Base-by-base conservation (phyloP, 768 basidiomycete genomes). In the Sarcodon sp. region DNA sequence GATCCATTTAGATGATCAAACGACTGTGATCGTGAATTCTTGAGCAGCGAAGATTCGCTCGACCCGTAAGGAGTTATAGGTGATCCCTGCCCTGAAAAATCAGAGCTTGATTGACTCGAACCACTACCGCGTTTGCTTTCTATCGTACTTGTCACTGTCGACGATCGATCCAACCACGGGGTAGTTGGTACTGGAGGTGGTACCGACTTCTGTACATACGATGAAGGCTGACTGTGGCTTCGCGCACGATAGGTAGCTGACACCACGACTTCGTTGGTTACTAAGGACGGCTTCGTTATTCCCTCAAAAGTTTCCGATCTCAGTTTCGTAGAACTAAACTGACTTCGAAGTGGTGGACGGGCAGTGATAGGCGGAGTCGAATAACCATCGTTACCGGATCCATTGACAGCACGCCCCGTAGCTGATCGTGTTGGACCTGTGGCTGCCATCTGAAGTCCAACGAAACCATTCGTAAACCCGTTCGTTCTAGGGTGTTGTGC, bases 31-130 rank as follows among this genome's bases (percentile, higher is more conserved):
- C 75, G 75, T 55, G 70, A 73, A 48, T 64, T 68, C 48, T 73
- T 77, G 53, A 71, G 72, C 45, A 89, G 63, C 7, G 85, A 88
- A 27, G 83, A 84, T 54, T 90, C 88, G 64, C 81, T 88, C 36
- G 87, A 89, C n/a, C 87, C 88, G 59, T 84, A 90, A 13, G 88
- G 87, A 21, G 88, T 90, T 59, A 89, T 78, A 0, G 88, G 88
- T n/a, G 86, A 87, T 12, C 80, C 83, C 55, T 87, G 83, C 15
- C 87, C 85, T 41, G 87, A 89, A 54, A 85, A 87, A 56, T 88
- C 84, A 10, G 87, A 87, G 61, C 83, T 87, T 10, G 84, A 87
- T 60, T 87, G 79, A 56, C 87, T 90, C 35, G 85, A 87, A 10
- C 85, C 83, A 53, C 87, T 90, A 33, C 84, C 88, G 35, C 88